Base-by-base conservation (phyloP, 176 grass and related monocot species). In the Rhynchospora pubera region DNA sequence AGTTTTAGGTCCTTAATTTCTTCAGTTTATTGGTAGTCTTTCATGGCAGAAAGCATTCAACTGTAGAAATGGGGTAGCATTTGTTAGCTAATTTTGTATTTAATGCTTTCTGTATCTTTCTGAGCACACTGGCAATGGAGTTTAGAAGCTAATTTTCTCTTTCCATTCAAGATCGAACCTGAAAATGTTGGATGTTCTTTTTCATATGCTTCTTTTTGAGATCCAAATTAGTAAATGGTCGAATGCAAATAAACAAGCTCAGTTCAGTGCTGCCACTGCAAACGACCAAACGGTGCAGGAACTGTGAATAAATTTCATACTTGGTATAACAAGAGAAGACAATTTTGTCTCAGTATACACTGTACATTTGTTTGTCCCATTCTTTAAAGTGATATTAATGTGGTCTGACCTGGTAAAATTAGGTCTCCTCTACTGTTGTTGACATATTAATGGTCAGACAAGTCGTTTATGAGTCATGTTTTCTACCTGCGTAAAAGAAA, bases 81-180 rank as follows among this genome's bases (percentile, higher is more conserved):
- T 77, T 55, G 24, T 56, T 77, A 56, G 50, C 50, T 77, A 32
- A 77, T 77, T 77, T 77, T 77, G 50, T 77, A 77, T 77, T 56
- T 23, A 56, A 56, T 34, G 72, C 72, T 77, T 77, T 77, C 23
- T 77, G 72, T 23, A 77, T 56, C 72, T 77, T 76, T 56, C 21
- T 56, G 21, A 75, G 72, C 71, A 52, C 72, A 77, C 9, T 16
- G 22, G 13, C 14, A 2, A 55, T 16, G 47, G 71, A 28, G 71
- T 9, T 53, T 24, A 53, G 21, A 16, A 55, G 22, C 23, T 8
- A 24, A 26, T 52, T 28, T 26, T 75, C 43, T 52, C 46, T 7
- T 16, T 24, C n/a, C 5, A 44, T 75, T 75, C 19, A 15, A 75
- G 5, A 75, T 75, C 47, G 46, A 75, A 75, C 9, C n/a, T 75